Evolutionary conservation across 2,329 filamentous ascomycete genomes (phyloP), one percentile per base, ranked within the genome.

Genomic region (Epichloe festucae): DNA sequence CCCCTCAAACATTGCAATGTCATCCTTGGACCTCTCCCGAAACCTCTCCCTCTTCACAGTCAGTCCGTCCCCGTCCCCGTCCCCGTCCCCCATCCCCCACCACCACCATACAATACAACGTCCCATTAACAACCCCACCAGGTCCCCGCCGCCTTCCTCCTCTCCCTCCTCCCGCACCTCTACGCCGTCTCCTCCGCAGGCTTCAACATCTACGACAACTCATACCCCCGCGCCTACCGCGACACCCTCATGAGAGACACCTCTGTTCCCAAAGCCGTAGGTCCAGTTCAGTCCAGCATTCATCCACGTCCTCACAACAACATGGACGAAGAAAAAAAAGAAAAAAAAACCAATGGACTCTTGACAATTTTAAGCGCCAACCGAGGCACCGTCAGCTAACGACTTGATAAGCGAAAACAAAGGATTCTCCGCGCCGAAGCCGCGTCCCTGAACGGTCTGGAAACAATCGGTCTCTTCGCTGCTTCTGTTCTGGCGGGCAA

Each of bases 381-480:
- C 4, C 4, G 21, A 6, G 21, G 6, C 0, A 23, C 4, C 21
- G 21, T 6, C 21, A 3, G n/a, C 42, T 34, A 38, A 44, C 43
- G 14, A 3, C 27, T 8, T 17, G 17, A 2, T 54, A 78, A 78
- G 62, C 71, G 69, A 31, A 78, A 83, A 60, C 79, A 79, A 59
- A 71, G 71, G 48, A 69, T 76, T 35, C 62, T 79, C 41, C 73
- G 77, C 48, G 70, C 73, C 31, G 74, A 83, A 59, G 74, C 76
- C 19, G 72, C 73, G 4, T 58, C 64, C 11, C 59, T 62, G 45
- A 75, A 75, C 57, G 69, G 64, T 54, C 65, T 72, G 53, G 72
- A 75, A 60, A 72, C 68, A 5, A 55, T 75, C 11, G 70, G 70
- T 45, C 58, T 72, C 55, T 74, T 66, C 58, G 67, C 71, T 17